Base-by-base conservation (phyloP, 2,329 filamentous ascomycete genomes). In the Ascomycota sp. region DNA sequence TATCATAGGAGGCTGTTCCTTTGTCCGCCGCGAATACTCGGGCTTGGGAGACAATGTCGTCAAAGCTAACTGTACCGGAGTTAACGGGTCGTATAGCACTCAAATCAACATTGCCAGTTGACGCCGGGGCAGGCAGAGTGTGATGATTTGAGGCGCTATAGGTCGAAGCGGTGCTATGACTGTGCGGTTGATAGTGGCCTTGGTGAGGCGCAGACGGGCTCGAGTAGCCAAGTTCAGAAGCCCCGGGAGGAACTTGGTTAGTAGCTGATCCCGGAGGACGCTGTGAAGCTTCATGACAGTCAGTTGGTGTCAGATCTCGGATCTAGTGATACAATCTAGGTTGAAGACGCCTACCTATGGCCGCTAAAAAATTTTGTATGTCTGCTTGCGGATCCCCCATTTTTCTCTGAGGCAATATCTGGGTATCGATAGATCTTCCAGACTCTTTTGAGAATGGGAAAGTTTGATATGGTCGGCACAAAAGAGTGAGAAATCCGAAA, bases 41-140 rank as follows among this genome's bases (percentile, higher is more conserved):
- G 28, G 81, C 82, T 48, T 83, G 81, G 24, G 82, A 79, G 42
- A 92, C 75, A 29, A 81, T 78, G 49, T 91, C 81, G 34, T 76
- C 69, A 38, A 92, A 75, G 51, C 75, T 86, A 41, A 91, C 75
- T 13, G 76, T 81, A 34, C 82, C 82, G 20, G 78, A 79, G 47
- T 67, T 81, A 32, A 76, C 66, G 4, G 82, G 81, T 43, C 78
- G 77, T 46, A 89, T 80, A 32, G 69, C 65, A 52, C 75, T 85
- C 30, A 92, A 55, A 46, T 92, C 81, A 37, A 91, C 61, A 41
- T 69, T 83, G 30, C 81, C 81, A 34, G 76, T 78, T 32, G 65
- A 65, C 5, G 75, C 69, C 3, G 79, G 78, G 40, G 73, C 72
- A 3, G 77, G 76, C 20, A 76, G 55, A 20, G 52, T 47, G 42